Evolutionary conservation across 2,329 filamentous ascomycete genomes (phyloP).

Genomic region (Cladobotryum protrusum): DNA sequence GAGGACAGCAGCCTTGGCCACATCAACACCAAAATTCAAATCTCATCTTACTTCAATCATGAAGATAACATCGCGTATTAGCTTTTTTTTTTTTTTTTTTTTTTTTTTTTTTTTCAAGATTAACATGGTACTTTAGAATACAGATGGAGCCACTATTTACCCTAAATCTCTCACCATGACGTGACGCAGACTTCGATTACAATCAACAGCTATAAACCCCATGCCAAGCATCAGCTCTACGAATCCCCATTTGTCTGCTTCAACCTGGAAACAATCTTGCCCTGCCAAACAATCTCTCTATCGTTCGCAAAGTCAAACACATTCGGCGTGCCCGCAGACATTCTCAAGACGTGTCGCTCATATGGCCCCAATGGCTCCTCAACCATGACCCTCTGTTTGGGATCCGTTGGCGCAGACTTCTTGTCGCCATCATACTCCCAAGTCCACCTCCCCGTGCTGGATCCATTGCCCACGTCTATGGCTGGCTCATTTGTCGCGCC

Average conservation of each 20-base stretch:
- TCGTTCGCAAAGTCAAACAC: slow-evolving; percentile 35
- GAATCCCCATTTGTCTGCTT: not conserved
- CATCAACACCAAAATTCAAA: no score
- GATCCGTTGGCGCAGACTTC: slow-evolving; percentile 32
- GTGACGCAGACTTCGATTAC: no score
- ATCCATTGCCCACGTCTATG: slow-evolving; percentile 12
- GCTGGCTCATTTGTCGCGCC: slow-evolving; percentile 16
- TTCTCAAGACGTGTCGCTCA: slow-evolving; percentile 41
- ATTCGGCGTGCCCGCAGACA: slow-evolving; percentile 39
- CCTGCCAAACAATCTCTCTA: slow-evolving; percentile 9
- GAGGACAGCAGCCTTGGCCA: no score
- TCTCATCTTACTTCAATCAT: no score
- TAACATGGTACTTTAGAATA: no score
- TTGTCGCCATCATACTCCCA: slow-evolving; percentile 48
- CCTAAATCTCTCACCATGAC: no score
- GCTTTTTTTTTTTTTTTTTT: no score
- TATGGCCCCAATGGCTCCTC: slow-evolving; percentile 50
- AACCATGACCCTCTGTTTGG: slow-evolving; percentile 37
- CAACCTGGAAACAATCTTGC: slow-evolving; percentile 4
- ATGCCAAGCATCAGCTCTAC: no score
- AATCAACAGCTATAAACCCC: no score
- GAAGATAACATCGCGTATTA: no score
- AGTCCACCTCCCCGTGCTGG: slow-evolving; percentile 38
- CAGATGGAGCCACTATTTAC: no score
- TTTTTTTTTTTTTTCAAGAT: no score